Conservation (phyloP, 2,329 filamentous ascomycete species). For the Chaetomiaceae sp. region DNA sequence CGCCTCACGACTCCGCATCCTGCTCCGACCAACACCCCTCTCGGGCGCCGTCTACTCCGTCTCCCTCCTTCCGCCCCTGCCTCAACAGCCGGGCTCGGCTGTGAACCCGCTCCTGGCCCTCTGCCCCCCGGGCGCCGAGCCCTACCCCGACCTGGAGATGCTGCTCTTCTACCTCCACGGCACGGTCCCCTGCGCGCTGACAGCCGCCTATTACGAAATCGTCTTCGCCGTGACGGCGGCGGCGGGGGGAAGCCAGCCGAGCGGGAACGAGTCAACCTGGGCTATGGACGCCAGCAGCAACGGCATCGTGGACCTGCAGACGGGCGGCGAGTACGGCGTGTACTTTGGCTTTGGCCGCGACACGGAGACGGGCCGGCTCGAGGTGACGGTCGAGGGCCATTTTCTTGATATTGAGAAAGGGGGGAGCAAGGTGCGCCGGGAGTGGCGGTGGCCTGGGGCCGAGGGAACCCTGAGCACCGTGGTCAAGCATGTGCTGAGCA, state of each 20-base stretch:
- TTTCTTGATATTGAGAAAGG: not conserved
- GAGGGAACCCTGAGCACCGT: conserved; percentile 36
- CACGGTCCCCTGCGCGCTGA: conserved; percentile 22
- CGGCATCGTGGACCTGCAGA: conserved; percentile 19
- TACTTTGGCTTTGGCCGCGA: conserved; percentile 18
- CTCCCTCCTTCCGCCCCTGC: conserved; percentile 17
- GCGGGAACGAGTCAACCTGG: conserved; percentile 15
- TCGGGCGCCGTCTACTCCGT: conserved; percentile 20
- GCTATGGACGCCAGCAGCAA: conserved; percentile 9
- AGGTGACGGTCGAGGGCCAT: conserved; percentile 13
- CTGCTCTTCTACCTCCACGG: conserved; percentile 21
- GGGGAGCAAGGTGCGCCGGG: conserved; percentile 4
- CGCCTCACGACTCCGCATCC: conserved; percentile 39
- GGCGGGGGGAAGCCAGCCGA: not conserved
- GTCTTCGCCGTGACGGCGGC: not conserved
- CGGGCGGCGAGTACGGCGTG: conserved; percentile 18
- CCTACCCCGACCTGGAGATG: conserved; percentile 16
- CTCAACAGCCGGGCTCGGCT: not conserved
- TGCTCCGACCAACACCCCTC: conserved; percentile 38
- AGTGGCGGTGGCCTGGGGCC: conserved; percentile 35
- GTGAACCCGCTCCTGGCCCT: conserved; percentile 18
- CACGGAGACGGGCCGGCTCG: not conserved
- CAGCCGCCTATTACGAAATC: conserved; percentile 11
- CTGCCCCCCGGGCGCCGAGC: conserved; percentile 15
- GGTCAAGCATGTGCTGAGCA: conserved; percentile 13